Conservation (phyloP, 345 rosid species). For the Heritiera fomes region DNA sequence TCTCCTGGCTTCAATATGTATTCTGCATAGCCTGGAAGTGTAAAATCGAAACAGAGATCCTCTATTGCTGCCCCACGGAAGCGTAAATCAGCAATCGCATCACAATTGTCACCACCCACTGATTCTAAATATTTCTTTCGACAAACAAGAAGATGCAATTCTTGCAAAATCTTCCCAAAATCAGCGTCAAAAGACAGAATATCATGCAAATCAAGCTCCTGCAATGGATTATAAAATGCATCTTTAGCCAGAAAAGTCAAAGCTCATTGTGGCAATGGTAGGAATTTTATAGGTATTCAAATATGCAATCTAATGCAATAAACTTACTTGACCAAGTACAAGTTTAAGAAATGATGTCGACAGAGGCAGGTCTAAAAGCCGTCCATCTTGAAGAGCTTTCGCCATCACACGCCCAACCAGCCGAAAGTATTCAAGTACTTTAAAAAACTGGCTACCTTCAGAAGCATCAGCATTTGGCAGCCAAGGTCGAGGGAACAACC, state of each 20-base stretch:
- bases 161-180: constrained; percentile 86
- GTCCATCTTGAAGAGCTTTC: constrained; percentile 99
- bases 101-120: constrained; percentile 34
- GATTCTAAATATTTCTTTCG: constrained; percentile 78
- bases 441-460: constrained; percentile 71
- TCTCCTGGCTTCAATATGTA: constrained; percentile 76
- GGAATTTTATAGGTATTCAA: background rate
- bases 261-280: background rate
- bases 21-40: constrained; percentile 95
- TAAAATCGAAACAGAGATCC: constrained; percentile 89
- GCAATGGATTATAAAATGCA: constrained; percentile 30
- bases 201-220: constrained; percentile 98
- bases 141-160: constrained; percentile 68
- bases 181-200: constrained; percentile 77
- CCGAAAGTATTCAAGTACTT: constrained; percentile 80
- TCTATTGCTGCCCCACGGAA: constrained; percentile 69
- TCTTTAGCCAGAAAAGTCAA: constrained; percentile 14
- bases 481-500: constrained; percentile 96
- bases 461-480: constrained; percentile 66
- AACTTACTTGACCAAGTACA: constrained; percentile 84
- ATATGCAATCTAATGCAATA: background rate
- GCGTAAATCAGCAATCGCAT: constrained; percentile 43
- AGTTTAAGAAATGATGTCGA: constrained; percentile 84
- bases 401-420: constrained; percentile 97
- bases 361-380: constrained; percentile 87